Conservation (phyloP, 176 grass and related monocot genomes). For the Phragmites australis region DNA sequence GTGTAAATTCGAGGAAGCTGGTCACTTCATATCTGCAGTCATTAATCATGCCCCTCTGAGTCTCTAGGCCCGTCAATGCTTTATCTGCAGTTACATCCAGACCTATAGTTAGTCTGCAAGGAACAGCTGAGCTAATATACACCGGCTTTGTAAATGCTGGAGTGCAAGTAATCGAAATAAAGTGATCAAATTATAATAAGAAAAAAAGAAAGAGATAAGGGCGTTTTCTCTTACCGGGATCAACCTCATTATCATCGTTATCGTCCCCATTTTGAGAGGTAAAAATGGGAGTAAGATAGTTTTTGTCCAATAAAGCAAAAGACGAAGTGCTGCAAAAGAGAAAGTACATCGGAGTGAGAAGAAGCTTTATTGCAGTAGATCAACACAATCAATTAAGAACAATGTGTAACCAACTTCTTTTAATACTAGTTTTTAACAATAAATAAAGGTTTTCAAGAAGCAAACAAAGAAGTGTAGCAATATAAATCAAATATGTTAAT, state of each 20-base stretch:
- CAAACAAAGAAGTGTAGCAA: neutral
- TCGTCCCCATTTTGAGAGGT: slow-evolving; percentile 57
- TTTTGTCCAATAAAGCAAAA: slow-evolving; percentile 77
- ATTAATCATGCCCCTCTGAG: slow-evolving; percentile 19
- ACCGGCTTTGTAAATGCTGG: neutral
- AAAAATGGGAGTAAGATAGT: slow-evolving; percentile 89
- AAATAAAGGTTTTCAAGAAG: neutral
- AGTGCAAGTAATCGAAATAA: neutral
- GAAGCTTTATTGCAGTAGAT: neutral
- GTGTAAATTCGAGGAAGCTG: neutral
- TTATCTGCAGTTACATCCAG: slow-evolving; percentile 25
- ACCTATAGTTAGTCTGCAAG: neutral
- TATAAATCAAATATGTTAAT: neutral
- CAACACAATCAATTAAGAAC: neutral
- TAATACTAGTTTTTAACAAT: neutral
- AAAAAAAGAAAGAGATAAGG: neutral
- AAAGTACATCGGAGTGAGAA: slow-evolving; percentile 8
- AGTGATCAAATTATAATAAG: neutral
- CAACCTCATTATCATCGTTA: slow-evolving; percentile 38
- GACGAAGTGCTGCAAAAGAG: slow-evolving; percentile 69
- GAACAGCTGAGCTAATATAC: neutral
- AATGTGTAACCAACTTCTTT: neutral
- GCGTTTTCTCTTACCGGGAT: slow-evolving; percentile 41
- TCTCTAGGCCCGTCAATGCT: slow-evolving; percentile 2
- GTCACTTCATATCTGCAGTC: neutral